Base-by-base conservation (phyloP, 1,284 basidiomycete species). In the Hemileia vastatrix region DNA sequence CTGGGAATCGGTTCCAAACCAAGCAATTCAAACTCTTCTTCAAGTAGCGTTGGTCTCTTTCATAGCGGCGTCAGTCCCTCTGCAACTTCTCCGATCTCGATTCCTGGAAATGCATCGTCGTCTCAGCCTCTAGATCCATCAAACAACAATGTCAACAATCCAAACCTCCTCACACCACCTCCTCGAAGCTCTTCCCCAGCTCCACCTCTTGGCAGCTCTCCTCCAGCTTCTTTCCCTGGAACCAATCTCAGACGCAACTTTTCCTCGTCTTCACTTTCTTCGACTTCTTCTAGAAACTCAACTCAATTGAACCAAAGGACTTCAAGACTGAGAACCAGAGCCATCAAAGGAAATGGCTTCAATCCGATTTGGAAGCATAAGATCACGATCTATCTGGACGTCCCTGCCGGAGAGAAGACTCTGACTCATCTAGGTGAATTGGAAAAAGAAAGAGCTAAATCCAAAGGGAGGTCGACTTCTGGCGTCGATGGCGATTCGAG, bases 201-300 rank as follows among this genome's bases (percentile, higher is more conserved):
- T 15, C 36, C 36, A 40, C 9, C 36, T 40, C 36, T 40, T 15
- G 36, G 36, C 36, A 40, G 36, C 36, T 40, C 36, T 9, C 36
- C 36, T 9, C 36, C 36, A 40, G 15, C 36, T 15, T 40, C 36
- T 40, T 40, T 40, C 36, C 36, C 36, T 9, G 11, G 11, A 40
- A 11, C 36, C 15, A 9, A 40, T 9, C 36, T 40, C 36, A 40
- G 15, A 40, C 36, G 15, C 36, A 40, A 40, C 36, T 40, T 40
- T 15, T 40, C 36, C 36, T 40, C 36, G 8, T 40, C 36, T 40
- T 40, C 36, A 40, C 36, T 40, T 40, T 40, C 36, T 15, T 40
- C 36, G 15, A 40, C 36, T 15, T 80, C 86, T 1, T 88, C 89
- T 0, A 86, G 87, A 67, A 57, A 67, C 87, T 86, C 50, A 2